Evolutionary conservation across 176 grass and related monocot genomes (phyloP).

Genomic region (Oryza meyeriana): DNA sequence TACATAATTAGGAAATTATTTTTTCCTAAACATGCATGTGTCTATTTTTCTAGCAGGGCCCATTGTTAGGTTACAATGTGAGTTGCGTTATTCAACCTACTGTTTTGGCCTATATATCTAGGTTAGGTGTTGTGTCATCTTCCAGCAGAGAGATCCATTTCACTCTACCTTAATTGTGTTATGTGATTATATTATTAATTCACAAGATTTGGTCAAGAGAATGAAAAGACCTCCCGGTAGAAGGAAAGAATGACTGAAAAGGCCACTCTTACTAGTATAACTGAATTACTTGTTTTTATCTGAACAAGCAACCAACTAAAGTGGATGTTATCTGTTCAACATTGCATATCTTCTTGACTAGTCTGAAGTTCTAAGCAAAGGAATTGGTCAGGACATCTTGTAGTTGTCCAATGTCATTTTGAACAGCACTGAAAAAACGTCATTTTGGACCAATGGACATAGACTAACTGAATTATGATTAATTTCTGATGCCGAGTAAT

Average conservation of each 20-base stretch:
- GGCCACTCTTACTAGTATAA: neutral
- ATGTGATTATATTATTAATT: conserved; percentile 4
- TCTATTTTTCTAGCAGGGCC: neutral
- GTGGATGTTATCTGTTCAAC: neutral
- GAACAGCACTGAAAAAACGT: neutral
- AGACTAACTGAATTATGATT: neutral
- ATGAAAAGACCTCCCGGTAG: neutral
- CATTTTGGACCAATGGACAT: neutral
- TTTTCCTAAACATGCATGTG: neutral
- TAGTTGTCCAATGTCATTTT: neutral
- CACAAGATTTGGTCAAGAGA: neutral
- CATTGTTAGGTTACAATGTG: conserved; percentile 23
- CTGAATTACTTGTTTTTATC: neutral
- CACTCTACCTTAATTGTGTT: neutral
- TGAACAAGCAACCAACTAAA: neutral
- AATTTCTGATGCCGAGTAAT: neutral
- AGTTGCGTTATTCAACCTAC: neutral
- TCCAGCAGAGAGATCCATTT: conserved; percentile 24
- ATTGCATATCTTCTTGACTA: neutral
- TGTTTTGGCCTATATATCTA: neutral
- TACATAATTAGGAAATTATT: neutral
- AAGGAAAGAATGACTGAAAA: neutral
- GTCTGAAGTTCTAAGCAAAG: neutral
- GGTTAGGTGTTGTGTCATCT: conserved; percentile 38
- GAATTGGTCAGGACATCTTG: neutral